phyloP scores from a whole-genome alignment of 73 alveolate genomes.

The Paramecium caudatum region DNA sequence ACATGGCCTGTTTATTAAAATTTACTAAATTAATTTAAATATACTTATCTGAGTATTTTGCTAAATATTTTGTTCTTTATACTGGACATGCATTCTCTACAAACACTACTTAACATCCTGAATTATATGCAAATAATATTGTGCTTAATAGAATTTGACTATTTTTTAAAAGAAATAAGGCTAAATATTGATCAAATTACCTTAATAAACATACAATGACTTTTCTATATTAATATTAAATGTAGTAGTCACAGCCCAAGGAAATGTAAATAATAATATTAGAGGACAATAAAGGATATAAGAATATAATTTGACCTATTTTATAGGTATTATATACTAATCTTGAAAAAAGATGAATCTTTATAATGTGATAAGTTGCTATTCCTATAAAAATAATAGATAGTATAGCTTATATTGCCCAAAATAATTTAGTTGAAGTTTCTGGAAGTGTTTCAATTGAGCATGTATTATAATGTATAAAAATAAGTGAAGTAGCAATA shows the following conservation, averaged over 20 bases:
- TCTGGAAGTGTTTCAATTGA: background rate
- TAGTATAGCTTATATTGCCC: background rate
- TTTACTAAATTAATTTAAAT: too few relatives aligned
- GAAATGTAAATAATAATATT: background rate
- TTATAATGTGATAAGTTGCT: background rate
- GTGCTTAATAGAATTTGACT: background rate
- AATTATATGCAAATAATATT: background rate
- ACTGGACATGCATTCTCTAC: constrained; percentile 6
- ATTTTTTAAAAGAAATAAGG: background rate
- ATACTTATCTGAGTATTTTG: too few relatives aligned
- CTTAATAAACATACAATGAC: background rate
- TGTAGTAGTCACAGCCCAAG: background rate
- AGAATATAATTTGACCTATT: background rate
- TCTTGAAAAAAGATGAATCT: background rate
- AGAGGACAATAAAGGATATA: background rate
- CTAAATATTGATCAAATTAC: background rate
- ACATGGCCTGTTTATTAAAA: too few relatives aligned
- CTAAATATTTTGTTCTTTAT: background rate
- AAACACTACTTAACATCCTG: background rate
- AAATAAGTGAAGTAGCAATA: background rate
- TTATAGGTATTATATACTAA: background rate
- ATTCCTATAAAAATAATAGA: background rate
- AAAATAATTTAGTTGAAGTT: background rate
- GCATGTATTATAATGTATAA: background rate
- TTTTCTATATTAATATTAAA: background rate